Evolutionary conservation across 2,329 filamentous ascomycete species (phyloP), one percentile per base, ranked within the genome.

Genomic region (Claviceps spartinae): DNA sequence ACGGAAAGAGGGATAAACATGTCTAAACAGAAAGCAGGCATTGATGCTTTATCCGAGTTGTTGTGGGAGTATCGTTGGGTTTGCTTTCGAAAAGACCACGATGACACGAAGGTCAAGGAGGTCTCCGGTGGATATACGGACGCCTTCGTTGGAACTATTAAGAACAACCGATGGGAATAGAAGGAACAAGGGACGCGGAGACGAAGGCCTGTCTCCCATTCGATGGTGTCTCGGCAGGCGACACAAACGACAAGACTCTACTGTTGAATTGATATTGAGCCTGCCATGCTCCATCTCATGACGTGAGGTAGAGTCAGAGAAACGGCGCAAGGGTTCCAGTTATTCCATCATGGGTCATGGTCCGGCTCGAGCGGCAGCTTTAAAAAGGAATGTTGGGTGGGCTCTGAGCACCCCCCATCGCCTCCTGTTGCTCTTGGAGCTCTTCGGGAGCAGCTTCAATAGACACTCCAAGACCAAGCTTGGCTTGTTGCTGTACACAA

Each of bases 381-480:
- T 83, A 85, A 67, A 85, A 85, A 59, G 82, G 81, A 64, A 85
- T 83, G 69, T 78, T 81, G 57, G 76, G 68, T 49, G 67, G 64
- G 49, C 63, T 58, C 60, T 78, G 75, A 53, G 72, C 69, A 53
- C 75, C 30, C 30, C 30, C 76, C 48, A 77, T 62, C 55, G 69
- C 67, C 67, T 88, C 85, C 69, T 89, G 85, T 71, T 89, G 85
- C 69, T 90, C 85, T 76, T 93, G 86, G 60, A 95, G 74, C 67
- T 94, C 88, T 68, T 95, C 89, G 52, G 83, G 79, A 49, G 83
- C 83, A 50, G 86, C 81, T 75, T 95, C 89, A 60, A 95, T 88
- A 47, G 90, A 95, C 61, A 98, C 88, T 55, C 88, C 89, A 58
- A 98, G 79, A 60, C 93, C 93, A 61, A 97, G 81, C 78, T 97